Evolutionary conservation across 2,329 filamentous ascomycete species (phyloP), one percentile per base, ranked within the genome.

Genomic region (Diplodia sapinea): DNA sequence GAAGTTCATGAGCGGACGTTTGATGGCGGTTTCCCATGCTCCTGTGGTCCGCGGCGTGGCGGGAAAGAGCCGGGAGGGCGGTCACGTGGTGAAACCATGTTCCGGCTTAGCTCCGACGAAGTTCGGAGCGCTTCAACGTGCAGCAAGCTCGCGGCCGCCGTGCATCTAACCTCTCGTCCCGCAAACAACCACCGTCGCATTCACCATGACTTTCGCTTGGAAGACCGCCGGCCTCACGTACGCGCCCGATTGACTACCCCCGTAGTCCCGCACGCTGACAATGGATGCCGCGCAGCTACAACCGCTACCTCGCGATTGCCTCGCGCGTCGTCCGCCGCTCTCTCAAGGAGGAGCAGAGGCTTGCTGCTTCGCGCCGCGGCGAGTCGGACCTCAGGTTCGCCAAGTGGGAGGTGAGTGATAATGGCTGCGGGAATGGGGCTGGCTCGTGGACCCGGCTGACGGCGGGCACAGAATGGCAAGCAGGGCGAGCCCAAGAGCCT

Each of bases 181-280:
- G 33, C 65, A 51, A 62, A 47, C 55, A 67, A 63, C 47, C 66
- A 49, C 55, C 55, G 55, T 61, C 65, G 65, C 65, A 67, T 43
- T 64, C 66, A 68, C 66, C 54, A 99, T 98, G 95, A 87, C 91
- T 84, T 94, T 94, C 86, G 92, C 94, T 81, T 99, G 94, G 95
- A 98, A 97, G 91, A 89, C 94, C 80, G 92, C 95, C 82, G 95
- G 95, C 84, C 87, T 98, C 81, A 96, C 90, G 94, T 97, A 91
- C 70, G 67, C 51, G 56, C 69, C 69, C 69, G 47, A 54, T 65
- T 11, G 43, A 12, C 36, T 9, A 50, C 23, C 15, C 55, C 23
- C 17, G 66, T 51, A 20, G 29, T 12, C 38, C n/a, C 49, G 36
- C 50, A 31, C 57, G 68, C 68, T 70, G 68, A 73, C 72, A 75